phyloP scores from a whole-genome alignment of 129 eudicot species.

The Dittrichia graveolens region DNA sequence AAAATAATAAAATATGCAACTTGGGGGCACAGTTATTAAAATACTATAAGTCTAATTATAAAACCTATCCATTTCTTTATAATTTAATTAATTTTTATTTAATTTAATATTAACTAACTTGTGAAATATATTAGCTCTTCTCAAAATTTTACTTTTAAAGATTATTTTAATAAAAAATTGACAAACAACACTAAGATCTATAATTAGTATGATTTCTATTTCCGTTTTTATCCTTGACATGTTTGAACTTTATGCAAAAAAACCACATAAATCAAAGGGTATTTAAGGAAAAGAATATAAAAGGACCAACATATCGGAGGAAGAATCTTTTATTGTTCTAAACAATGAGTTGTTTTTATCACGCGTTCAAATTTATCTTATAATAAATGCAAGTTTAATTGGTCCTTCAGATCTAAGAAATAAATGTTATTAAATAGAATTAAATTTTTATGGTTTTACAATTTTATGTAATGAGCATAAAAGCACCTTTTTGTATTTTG shows the following conservation, averaged over 20 bases:
- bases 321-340: slow-evolving; percentile 18
- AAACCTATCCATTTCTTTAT: neutral
- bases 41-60: neutral
- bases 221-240: neutral
- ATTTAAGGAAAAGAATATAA: slow-evolving; percentile 16
- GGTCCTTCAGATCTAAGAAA: slow-evolving; percentile 4
- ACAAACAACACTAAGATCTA: neutral
- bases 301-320: slow-evolving; percentile 29
- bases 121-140: no score
- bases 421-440: neutral
- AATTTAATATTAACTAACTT: no score
- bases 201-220: neutral
- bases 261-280: slow-evolving; percentile 2
- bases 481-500: no score
- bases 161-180: no score
- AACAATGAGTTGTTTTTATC: neutral
- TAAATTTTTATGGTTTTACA: neutral
- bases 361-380: neutral
- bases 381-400: slow-evolving; percentile 19
- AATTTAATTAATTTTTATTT: neutral
- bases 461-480: neutral
- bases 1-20: neutral
- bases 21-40: slow-evolving; percentile 22
- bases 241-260: slow-evolving; percentile 5
- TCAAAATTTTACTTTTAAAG: no score